Evolutionary conservation across 1,139 yeast species (phyloP), one percentile per base, ranked within the genome.

Genomic region (Debaryomyces fabryi): DNA sequence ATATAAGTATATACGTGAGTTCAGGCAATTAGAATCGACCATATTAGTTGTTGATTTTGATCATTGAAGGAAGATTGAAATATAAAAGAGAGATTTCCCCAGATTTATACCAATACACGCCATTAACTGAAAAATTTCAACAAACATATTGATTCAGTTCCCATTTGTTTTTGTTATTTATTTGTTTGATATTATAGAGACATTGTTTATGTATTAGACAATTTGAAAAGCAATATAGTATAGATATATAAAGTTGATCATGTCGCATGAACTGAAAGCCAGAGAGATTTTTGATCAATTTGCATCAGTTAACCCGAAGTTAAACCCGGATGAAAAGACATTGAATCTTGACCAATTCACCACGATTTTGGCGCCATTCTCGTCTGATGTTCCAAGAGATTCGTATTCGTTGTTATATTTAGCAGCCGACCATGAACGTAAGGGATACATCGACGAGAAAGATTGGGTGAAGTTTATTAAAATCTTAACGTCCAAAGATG

Each of bases 381-480:
- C 70, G 38, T 60, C 71, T 35, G 81, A 76, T 56, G 62, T 75
- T 41, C 76, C 78, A 10, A 68, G 63, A 46, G 68, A 68, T 43
- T 61, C 78, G 7, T 74, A 67, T 50, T 66, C 79, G 3, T 64
- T 86, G 52, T 78, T 86, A 47, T 86, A 83, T 59, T 72, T 85
- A 47, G 77, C 86, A 35, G 83, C 89, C 23, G 93, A 86, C 62
- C 74, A 75, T 48, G 76, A 77, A 39, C 73, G 74, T 50, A 85
- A 85, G 58, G 92, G 92, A 1, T 85, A 74, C 55, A 68, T 86
- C 44, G 76, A 77, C 37, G 77, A 82, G 42, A 60, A 67, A 12
- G 91, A 87, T 56, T 87, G 88, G 81, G 66, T 79, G 36, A 70
- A 72, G 33, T 83, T 86, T 60, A 77, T 83, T 52, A 68, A 74